phyloP scores from a whole-genome alignment of 805 yeast species.

The Kluyveromyces siamensis region DNA sequence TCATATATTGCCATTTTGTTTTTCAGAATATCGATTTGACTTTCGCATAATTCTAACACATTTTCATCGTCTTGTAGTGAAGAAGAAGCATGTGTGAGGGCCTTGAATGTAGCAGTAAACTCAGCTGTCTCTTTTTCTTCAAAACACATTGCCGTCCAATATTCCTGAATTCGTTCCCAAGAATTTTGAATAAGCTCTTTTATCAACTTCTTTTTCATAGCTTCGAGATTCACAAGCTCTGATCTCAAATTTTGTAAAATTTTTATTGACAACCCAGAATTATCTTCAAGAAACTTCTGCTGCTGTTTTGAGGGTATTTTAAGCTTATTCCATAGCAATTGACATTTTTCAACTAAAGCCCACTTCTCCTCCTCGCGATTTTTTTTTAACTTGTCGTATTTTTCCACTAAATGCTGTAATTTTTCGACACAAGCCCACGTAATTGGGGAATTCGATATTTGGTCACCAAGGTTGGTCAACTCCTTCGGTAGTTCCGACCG shows the following conservation, averaged over 20 bases:
- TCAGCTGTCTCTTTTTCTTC: constrained; percentile 40
- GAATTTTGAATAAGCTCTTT: constrained; percentile 59
- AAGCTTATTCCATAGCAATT: constrained; percentile 47
- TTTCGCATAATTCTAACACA: constrained; percentile 54
- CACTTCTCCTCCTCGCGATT: constrained; percentile 29
- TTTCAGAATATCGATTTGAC: constrained; percentile 46
- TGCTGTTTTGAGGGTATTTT: constrained; percentile 37
- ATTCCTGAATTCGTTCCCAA: constrained; percentile 45
- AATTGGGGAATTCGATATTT: background rate
- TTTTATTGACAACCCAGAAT: constrained; percentile 38
- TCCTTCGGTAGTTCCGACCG: background rate
- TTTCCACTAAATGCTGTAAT: constrained; percentile 9
- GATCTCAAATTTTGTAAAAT: constrained; percentile 42
- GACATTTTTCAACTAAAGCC: constrained; percentile 33
- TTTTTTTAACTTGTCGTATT: constrained; percentile 20
- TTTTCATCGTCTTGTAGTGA: constrained; percentile 44
- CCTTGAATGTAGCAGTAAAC: constrained; percentile 33
- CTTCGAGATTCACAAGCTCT: constrained; percentile 50
- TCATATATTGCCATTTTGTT: constrained; percentile 40
- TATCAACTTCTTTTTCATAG: constrained; percentile 53
- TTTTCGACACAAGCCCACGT: constrained; percentile 2
- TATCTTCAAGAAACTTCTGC: constrained; percentile 32
- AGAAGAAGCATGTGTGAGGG: constrained; percentile 7
- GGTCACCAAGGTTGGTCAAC: background rate
- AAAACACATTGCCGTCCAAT: constrained; percentile 57